These are phyloP conservation scores for Colletotrichum kahawae DNA, from an alignment of 2,329 filamentous ascomycete genomes.

Conservation along the genomic window DNA sequence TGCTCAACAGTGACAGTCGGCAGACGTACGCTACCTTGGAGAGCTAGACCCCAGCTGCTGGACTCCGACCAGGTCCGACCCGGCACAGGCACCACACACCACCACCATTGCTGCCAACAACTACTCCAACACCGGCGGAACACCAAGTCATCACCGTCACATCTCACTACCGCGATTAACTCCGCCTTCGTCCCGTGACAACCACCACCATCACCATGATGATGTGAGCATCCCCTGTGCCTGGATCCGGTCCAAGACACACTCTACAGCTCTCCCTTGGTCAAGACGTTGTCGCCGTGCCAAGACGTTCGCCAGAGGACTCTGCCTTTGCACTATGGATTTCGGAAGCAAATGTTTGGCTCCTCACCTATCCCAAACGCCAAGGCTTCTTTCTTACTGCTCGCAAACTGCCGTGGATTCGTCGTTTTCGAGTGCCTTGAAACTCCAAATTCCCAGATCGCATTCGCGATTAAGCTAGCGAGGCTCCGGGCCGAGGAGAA, in stretches of 20 bases:
- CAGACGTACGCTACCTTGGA: background rate
- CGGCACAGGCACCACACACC: background rate
- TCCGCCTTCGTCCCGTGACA: constrained; percentile 6
- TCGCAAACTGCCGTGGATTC: background rate
- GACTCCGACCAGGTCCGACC: background rate
- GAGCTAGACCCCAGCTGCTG: background rate
- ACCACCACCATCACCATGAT: background rate
- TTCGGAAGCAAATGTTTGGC: background rate
- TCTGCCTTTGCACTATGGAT: background rate
- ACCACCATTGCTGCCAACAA: background rate
- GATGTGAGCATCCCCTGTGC: background rate
- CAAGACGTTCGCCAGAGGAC: background rate
- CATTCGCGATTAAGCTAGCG: constrained; percentile 2
- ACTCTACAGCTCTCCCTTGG: background rate
- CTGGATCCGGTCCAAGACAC: background rate
- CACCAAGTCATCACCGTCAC: constrained; percentile 1
- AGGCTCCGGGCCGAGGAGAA: background rate
- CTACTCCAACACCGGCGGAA: background rate
- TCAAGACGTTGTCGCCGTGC: background rate
- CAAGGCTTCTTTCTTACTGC: background rate
- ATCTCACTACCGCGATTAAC: background rate
- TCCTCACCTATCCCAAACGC: background rate
- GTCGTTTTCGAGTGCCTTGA: background rate
- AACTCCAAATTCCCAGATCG: background rate
- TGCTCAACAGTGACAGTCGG: background rate